Evolutionary conservation across 257 asterid genomes (phyloP), one percentile per base, ranked within the genome.

Genomic region (Cruciata laevipes): DNA sequence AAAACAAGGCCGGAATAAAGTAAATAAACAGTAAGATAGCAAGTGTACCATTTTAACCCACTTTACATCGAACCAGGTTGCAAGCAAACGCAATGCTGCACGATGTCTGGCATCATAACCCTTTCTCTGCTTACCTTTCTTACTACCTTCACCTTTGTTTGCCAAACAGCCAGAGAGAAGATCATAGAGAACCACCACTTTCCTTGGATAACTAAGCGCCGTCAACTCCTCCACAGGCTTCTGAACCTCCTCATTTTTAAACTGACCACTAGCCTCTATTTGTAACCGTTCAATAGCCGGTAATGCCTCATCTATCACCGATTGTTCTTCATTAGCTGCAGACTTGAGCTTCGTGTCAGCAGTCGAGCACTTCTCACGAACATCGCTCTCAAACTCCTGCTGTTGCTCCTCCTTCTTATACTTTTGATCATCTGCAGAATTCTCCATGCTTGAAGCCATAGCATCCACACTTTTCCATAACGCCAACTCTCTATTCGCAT

Each of bases 31-130:
- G 17, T 5, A 4, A 68, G 5, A 25, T 42, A 65, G 31, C 25
- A 64, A 69, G 49, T 47, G 30, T 82, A 91, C 96, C 96, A 85
- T 65, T 81, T 88, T 85, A 73, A 81, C 73, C 95, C 98, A 91
- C 82, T 89, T 80, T 66, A 91, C 73, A 74, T 89, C 84, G 71
- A 91, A 78, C 98, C 98, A 91, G 73, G 95, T 82, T 33, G 95
- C 84, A 27, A 91, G 84, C 78, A 91, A 75, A 76, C 96, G 87
- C 76, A 91, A 77, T 31, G 95, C 90, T 67, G 82, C 88, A 21
- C 98, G 95, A 78, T 87, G 91, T 67, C 95, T 82, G 27, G 98
- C 94, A 76, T 91, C 98, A 73, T 87, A 89, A 21, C 96, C 98
- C 81, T 76, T 85, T 71, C 73, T 77, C 63, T 74, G 76, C 61